These are phyloP conservation scores for Graphium sp. DNA, from an alignment of 2,329 filamentous ascomycete genomes.

Conservation along the genomic window DNA sequence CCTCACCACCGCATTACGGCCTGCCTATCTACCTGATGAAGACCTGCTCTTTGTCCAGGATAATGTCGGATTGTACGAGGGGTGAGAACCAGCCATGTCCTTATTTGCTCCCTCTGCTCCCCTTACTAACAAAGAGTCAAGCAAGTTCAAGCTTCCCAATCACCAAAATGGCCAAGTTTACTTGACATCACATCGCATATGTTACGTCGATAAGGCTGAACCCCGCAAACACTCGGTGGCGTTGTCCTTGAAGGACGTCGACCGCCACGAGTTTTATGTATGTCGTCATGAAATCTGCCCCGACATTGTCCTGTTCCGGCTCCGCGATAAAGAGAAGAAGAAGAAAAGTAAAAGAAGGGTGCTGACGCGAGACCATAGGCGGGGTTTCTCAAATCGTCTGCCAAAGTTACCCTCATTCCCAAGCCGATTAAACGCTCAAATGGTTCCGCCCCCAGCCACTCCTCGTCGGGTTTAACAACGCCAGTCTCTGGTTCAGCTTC, in stretches of 20 bases:
- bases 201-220: constrained; percentile 82
- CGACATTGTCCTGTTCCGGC: not conserved
- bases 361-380: constrained; percentile 31
- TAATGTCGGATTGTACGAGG: constrained; percentile 93
- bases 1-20: constrained; percentile 88
- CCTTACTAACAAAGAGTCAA: constrained; percentile 16
- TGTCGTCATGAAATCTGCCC: constrained; percentile 4
- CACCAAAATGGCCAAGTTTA: constrained; percentile 96
- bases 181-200: constrained; percentile 84
- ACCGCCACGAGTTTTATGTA: constrained; percentile 80
- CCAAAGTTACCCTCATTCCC: constrained; percentile 79
- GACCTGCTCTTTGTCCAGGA: constrained; percentile 92
- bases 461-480: constrained; percentile 1
- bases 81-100: constrained; percentile 37
- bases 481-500: too few relatives aligned
- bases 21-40: constrained; percentile 84
- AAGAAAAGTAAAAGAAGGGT: not conserved
- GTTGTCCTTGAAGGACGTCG: constrained; percentile 78
- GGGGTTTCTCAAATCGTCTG: constrained; percentile 84
- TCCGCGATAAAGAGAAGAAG: too few relatives aligned
- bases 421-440: constrained; percentile 53
- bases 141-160: constrained; percentile 86
- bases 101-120: constrained; percentile 1
- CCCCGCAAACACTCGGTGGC: constrained; percentile 73
- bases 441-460: constrained; percentile 1